A percentile compares a stretch with the other conserved stretches of the same genome.
These are phyloP conservation scores for Boletales sp. DNA, from an alignment of 768 basidiomycete species.

Conservation along the genomic window DNA sequence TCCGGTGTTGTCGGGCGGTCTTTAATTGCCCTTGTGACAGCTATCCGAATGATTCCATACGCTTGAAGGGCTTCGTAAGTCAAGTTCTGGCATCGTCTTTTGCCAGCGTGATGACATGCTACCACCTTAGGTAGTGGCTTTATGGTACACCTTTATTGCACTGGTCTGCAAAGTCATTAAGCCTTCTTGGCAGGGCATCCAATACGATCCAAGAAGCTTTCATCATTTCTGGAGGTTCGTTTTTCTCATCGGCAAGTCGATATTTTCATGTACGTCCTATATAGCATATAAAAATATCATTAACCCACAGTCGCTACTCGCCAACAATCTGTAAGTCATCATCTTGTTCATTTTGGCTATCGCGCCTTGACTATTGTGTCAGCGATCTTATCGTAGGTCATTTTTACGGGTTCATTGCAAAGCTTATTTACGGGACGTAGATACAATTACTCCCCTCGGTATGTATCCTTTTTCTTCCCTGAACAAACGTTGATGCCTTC, in stretches of 20 bases:
- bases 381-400: background rate
- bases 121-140: too few species aligned
- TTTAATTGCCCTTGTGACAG: background rate
- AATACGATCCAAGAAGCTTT: background rate
- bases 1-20: background rate
- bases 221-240: background rate
- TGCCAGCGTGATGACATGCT: too few species aligned
- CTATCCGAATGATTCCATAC: background rate
- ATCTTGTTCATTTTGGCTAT: background rate
- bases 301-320: background rate
- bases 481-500: background rate
- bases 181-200: too few species aligned
- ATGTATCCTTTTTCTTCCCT: background rate
- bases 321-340: background rate
- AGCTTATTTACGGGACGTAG: slow-evolving; percentile 1
- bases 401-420: background rate
- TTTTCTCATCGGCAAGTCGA: background rate
- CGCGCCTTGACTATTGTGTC: background rate
- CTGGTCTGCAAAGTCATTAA: too few species aligned
- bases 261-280: background rate
- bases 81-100: background rate
- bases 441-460: background rate
- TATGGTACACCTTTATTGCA: too few species aligned
- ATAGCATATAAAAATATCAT: background rate
- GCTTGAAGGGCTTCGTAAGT: background rate